Evolutionary conservation across 176 grass and related monocot species (phyloP).

Genomic region (Aegilops longissima): DNA sequence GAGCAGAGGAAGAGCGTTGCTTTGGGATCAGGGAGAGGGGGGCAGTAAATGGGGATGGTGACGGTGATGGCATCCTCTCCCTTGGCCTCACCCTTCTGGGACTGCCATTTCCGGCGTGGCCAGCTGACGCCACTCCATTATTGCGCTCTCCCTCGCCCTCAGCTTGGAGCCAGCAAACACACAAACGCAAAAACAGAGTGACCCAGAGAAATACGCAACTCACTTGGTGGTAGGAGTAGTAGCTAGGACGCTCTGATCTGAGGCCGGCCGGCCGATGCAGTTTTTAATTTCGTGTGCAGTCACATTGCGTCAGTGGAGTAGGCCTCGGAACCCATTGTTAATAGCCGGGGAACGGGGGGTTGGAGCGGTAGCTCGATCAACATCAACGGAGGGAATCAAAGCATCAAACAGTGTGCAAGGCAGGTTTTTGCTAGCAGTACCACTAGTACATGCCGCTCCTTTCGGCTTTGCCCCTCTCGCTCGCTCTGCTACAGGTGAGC

Average conservation of each 20-base stretch:
- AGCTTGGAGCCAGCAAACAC: neutral
- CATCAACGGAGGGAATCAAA: slow-evolving; percentile 21
- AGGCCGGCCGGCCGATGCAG: neutral
- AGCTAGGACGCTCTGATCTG: slow-evolving; percentile 19
- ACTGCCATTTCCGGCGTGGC: slow-evolving; percentile 68
- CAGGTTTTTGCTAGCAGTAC: neutral
- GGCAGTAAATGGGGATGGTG: slow-evolving; percentile 55
- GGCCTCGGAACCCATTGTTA: slow-evolving; percentile 36
- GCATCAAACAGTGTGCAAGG: slow-evolving; percentile 45
- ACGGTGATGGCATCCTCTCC: slow-evolving; percentile 40
- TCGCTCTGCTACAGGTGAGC: neutral
- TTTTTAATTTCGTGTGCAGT: slow-evolving; percentile 32
- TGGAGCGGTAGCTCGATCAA: slow-evolving; percentile 13
- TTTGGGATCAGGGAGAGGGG: neutral
- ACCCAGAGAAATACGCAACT: neutral
- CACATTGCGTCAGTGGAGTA: slow-evolving; percentile 31
- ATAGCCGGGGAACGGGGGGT: slow-evolving; percentile 11
- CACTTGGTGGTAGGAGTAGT: neutral
- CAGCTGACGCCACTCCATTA: slow-evolving; percentile 55
- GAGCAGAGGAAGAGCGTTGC: neutral
- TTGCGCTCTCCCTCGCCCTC: slow-evolving; percentile 23
- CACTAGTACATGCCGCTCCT: neutral
- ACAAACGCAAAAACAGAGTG: neutral
- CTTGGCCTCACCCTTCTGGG: slow-evolving; percentile 62
- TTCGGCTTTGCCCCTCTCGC: slow-evolving; percentile 18